These are phyloP conservation scores for Rubia tinctorum DNA, from an alignment of 305 asterid species.

Conservation along the genomic window DNA sequence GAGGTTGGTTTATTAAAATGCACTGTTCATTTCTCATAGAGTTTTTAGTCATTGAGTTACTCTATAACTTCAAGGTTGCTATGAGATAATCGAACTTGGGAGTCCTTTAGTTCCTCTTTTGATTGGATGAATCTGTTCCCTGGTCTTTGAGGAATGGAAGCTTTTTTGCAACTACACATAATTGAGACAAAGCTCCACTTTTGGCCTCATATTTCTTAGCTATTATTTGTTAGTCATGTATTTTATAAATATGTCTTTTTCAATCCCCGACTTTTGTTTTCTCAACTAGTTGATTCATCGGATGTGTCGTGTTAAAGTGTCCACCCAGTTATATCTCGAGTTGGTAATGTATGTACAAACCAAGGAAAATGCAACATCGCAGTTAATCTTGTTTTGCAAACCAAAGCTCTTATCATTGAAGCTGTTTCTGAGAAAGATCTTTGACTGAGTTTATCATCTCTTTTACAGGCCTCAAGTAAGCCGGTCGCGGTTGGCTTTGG, in stretches of 20 bases:
- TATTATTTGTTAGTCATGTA: not conserved
- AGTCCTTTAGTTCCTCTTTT: not conserved
- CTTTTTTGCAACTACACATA: not conserved
- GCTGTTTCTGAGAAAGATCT: not conserved
- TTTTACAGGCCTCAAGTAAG: conserved; percentile 61
- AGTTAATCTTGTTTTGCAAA: not conserved
- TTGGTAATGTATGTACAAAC: not conserved
- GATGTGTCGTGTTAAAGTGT: not conserved
- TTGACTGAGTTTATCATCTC: conserved; percentile 6
- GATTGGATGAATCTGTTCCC: not conserved
- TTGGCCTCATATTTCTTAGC: not conserved
- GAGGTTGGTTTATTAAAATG: conserved; percentile 39
- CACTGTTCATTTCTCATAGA: not conserved
- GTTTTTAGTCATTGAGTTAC: not conserved
- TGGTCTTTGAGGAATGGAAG: not conserved
- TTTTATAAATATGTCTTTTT: not conserved
- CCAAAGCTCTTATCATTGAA: not conserved
- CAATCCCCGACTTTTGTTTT: not conserved
- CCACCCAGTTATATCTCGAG: not conserved
- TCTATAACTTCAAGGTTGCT: not conserved
- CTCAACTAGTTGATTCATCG: not conserved
- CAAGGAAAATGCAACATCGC: not conserved
- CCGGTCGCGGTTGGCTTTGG: conserved; percentile 98
- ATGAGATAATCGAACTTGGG: not conserved
- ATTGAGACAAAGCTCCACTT: not conserved